Evolutionary conservation across 2,329 filamentous ascomycete genomes (phyloP).

Genomic region (Aphanocladium album): DNA sequence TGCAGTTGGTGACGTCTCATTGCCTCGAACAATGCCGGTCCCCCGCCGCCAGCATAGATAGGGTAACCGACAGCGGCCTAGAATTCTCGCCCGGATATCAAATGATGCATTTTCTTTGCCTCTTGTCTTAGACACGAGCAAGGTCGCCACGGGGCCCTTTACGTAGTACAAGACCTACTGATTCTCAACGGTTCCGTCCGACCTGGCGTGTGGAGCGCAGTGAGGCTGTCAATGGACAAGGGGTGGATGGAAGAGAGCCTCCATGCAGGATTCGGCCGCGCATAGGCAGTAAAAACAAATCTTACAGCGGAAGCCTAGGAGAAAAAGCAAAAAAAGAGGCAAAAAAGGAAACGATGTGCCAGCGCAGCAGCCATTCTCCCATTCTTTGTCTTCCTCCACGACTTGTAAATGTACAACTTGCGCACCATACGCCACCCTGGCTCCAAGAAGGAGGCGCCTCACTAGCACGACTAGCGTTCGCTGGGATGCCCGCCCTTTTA

Average conservation of each 20-base stretch:
- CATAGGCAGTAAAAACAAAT: background rate
- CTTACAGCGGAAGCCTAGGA: background rate
- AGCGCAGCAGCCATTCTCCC: background rate
- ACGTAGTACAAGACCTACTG: background rate
- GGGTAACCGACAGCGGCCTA: background rate
- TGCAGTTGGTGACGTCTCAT: slow-evolving; percentile 5
- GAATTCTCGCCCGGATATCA: background rate
- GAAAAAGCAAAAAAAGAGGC: background rate
- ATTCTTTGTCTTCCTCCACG: background rate
- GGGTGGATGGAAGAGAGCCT: background rate
- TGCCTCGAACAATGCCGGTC: background rate
- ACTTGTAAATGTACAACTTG: background rate
- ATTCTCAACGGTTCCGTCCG: background rate
- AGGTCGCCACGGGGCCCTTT: background rate
- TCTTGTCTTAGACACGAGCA: background rate
- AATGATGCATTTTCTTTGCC: background rate
- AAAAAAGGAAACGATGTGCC: background rate
- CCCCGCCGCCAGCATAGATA: background rate
- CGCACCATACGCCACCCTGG: background rate
- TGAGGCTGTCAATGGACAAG: background rate
- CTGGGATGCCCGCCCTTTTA: background rate
- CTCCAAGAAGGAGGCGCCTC: background rate
- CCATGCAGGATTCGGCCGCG: background rate
- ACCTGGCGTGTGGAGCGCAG: background rate
- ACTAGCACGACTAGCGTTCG: background rate